A percentile compares a stretch with the other conserved stretches of the same genome.
Evolutionary conservation across 169 alveolate species (phyloP).

Genomic region (Eimeria mitis): DNA sequence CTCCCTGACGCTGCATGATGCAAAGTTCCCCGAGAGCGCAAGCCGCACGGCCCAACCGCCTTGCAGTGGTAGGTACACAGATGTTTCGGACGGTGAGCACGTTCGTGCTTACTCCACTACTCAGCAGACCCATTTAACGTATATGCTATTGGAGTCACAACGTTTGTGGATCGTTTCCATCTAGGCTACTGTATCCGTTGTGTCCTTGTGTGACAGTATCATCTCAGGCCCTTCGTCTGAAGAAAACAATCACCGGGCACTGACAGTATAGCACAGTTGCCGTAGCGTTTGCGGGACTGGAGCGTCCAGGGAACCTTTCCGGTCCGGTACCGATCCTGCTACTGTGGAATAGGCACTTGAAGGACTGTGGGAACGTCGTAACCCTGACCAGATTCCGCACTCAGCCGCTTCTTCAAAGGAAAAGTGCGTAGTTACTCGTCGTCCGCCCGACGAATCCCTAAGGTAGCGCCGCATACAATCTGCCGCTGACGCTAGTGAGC

Average conservation of each 20-base stretch:
- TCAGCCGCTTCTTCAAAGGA: constrained; percentile 35
- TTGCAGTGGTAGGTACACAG: background rate
- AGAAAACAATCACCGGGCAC: background rate
- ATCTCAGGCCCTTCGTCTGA: background rate
- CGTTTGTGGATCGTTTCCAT: background rate
- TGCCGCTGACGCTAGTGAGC: constrained; percentile 35
- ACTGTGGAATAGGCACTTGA: background rate
- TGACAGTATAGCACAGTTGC: background rate
- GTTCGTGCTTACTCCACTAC: background rate
- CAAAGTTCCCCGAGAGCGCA: background rate
- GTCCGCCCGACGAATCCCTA: constrained; percentile 41
- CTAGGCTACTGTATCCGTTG: background rate
- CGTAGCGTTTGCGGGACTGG: background rate
- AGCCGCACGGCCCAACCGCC: background rate
- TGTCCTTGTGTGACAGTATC: constrained; percentile 5
- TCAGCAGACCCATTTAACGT: background rate
- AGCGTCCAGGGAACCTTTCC: background rate
- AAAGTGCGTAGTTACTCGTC: constrained; percentile 23
- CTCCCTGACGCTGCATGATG: background rate
- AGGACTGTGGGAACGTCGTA: background rate
- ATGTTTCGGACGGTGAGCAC: background rate
- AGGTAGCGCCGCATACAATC: background rate
- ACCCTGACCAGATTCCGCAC: background rate
- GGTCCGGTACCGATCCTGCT: background rate
- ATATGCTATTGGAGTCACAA: background rate